Conservation (phyloP, 768 basidiomycete genomes). For the Lentinus brumalis region DNA sequence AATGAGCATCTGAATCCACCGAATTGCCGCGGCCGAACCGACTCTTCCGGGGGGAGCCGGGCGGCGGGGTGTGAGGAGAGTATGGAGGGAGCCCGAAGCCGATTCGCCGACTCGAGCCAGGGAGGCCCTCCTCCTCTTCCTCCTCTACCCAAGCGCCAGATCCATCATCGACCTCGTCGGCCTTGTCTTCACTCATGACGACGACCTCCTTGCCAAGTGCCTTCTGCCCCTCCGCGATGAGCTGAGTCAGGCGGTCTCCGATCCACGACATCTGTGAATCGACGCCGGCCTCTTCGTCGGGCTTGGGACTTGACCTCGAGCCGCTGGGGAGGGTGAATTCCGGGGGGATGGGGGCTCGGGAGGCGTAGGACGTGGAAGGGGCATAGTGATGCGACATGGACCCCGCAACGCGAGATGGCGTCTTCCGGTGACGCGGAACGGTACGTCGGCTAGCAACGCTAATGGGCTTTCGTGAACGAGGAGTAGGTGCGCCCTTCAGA, state of each 20-base stretch:
- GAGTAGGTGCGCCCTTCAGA: constrained; percentile 38
- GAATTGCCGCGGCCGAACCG: constrained; percentile 40
- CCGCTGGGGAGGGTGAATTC: constrained; percentile 45
- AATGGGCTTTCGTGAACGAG: constrained; percentile 40
- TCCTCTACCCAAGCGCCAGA: constrained; percentile 62
- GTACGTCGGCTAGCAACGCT: constrained; percentile 40
- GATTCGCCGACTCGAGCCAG: constrained; percentile 24
- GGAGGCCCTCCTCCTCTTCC: constrained; percentile 52
- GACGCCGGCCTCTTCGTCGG: constrained; percentile 41
- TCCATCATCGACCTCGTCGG: constrained; percentile 80
- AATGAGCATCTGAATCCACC: constrained; percentile 35
- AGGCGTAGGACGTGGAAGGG: constrained; percentile 26
- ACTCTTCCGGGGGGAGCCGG: constrained; percentile 37
- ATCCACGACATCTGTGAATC: constrained; percentile 83
- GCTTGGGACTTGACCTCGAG: constrained; percentile 19
- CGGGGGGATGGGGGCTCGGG: constrained; percentile 32
- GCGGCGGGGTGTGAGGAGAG: constrained; percentile 31
- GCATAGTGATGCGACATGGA: constrained; percentile 29
- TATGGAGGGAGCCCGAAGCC: constrained; percentile 26
- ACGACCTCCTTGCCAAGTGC: constrained; percentile 80
- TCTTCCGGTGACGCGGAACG: constrained; percentile 39
- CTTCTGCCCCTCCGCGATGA: constrained; percentile 80
- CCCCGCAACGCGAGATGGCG: constrained; percentile 26
- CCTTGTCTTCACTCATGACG: constrained; percentile 70
- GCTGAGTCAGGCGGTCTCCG: constrained; percentile 61